Evolutionary conservation across 176 grass and related monocot genomes (phyloP).

Genomic region (Triticum turgidum): DNA sequence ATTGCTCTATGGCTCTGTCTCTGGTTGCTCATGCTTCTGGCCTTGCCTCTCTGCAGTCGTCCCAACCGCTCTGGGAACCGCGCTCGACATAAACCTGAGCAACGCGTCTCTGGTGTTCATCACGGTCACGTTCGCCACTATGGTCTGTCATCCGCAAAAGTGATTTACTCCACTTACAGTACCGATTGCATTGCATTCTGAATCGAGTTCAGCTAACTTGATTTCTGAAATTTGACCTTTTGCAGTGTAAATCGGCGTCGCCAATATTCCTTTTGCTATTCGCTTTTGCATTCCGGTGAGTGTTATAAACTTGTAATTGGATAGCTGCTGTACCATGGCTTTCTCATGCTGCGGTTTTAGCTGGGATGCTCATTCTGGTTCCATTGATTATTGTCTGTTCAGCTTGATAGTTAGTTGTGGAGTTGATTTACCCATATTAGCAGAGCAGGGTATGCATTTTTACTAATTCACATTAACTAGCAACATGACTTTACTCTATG

Average conservation of each 20-base stretch:
- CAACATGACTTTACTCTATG: background rate
- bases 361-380: background rate
- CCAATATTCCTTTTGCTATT: constrained; percentile 96
- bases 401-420: background rate
- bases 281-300: constrained; percentile 98
- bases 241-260: constrained; percentile 99
- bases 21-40: constrained; percentile 1
- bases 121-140: constrained; percentile 95
- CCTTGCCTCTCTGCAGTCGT: constrained; percentile 67
- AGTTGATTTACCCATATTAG: background rate
- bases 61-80: constrained; percentile 94
- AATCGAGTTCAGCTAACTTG: constrained; percentile 17
- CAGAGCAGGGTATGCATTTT: background rate
- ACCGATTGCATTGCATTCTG: background rate
- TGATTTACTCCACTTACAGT: background rate
- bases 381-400: background rate
- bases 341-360: background rate
- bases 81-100: constrained; percentile 97
- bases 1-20: background rate
- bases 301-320: background rate
- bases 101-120: constrained; percentile 98
- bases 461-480: background rate
- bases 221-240: constrained; percentile 24
- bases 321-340: background rate
- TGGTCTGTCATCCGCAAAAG: constrained; percentile 58